Base-by-base conservation (phyloP, 805 yeast genomes). In the Zygosaccharomyces siamensis region DNA sequence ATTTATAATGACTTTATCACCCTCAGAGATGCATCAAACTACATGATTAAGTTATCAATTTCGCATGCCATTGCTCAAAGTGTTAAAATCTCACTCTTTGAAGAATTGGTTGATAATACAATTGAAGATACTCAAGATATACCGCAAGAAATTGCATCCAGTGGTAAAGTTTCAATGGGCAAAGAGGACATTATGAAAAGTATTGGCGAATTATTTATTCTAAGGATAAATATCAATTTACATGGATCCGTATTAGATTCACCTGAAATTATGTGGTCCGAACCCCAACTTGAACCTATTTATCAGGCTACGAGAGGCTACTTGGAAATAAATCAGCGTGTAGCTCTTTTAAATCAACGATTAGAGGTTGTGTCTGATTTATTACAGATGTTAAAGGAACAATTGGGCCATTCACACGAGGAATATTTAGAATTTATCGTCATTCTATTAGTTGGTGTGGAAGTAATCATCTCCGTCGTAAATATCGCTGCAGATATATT, bases 261-360 rank as follows among this genome's bases (percentile, higher is more conserved):
- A 1, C 99, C 99, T 1, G 99, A 93, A 67, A 79, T 93, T 50
- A 89, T 93, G 97, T 93, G 99, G 99, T 82, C 97, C 0, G 98
- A 93, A 66, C 99, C 99, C 1, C 97, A 90, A 62, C 73, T 93
- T 52, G 99, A 93, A 64, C 99, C 99, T 1, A 89, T 92, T 46
- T 93, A 93, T 69, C 97, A 90, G 67, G 97, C 98, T 0, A 89
- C 96, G 2, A 80, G 98, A 65, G 97, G 97, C 0, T 92, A 92
- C 67, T 69, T 93, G 53, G 99, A 93, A 62, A 93, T 93, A 58
- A 90, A 90, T 63, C 98, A 92, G 69, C 73, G 99, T 42, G 98
- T 92, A 0, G 84, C 89, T 23, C 72, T 93, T 48, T 72, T 93
- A 46, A 93, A 93, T 63, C 97, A 93, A 64, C 76, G 99, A 55